phyloP scores from a whole-genome alignment of 176 grass and related monocot species.

The Phyllostachys edulis region DNA sequence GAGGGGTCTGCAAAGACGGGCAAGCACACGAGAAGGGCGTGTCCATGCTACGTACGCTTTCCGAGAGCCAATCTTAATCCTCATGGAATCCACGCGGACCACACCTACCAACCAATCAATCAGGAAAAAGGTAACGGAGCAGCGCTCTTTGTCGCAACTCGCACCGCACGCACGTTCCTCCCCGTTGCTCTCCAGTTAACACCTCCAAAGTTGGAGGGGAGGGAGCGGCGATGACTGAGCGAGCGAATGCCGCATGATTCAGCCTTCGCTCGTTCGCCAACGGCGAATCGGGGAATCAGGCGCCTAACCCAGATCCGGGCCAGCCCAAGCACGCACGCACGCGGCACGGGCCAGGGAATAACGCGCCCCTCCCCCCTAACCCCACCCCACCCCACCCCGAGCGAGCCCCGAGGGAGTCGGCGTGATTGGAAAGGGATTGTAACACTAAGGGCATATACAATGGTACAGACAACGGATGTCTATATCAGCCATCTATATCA shows the following conservation, averaged over 20 bases:
- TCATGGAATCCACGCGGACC: constrained; percentile 6
- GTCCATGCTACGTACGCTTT: neutral
- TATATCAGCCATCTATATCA: too few relatives aligned
- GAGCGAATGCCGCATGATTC: neutral
- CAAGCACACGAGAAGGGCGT: neutral
- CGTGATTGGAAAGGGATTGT: neutral
- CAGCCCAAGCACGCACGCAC: too few relatives aligned
- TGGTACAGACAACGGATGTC: too few relatives aligned
- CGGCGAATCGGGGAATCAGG: neutral
- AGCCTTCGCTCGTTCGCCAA: too few relatives aligned
- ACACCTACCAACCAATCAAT: neutral
- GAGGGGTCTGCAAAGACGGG: neutral
- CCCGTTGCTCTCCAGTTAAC: constrained; percentile 6
- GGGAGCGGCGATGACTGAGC: neutral
- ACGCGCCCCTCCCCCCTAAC: too few relatives aligned
- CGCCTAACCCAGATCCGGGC: neutral
- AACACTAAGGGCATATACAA: too few relatives aligned
- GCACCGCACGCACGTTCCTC: neutral
- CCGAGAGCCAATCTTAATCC: neutral
- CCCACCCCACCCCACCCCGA: too few relatives aligned
- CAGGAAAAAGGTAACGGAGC: neutral
- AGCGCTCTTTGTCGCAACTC: neutral
- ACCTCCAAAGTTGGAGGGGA: constrained; percentile 35
- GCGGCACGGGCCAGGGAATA: too few relatives aligned
- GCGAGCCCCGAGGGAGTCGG: neutral